These are phyloP conservation scores for Colletotrichum aenigma DNA, from an alignment of 2,329 filamentous ascomycete genomes.

Conservation along the genomic window DNA sequence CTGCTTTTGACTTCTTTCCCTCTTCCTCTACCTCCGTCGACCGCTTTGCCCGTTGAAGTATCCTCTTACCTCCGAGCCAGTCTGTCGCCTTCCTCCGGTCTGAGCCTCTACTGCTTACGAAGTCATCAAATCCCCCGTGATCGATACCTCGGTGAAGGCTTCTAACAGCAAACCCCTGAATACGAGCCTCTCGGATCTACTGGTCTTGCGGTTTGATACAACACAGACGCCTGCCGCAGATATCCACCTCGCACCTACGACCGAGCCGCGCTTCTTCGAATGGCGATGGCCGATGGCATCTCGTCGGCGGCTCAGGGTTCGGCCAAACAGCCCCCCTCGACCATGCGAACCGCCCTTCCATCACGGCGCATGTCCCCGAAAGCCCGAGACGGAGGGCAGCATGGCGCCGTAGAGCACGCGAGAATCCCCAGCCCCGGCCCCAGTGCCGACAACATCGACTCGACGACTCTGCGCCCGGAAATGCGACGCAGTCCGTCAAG, in stretches of 20 bases:
- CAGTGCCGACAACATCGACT: background rate
- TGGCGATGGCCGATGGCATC: conserved; percentile 22
- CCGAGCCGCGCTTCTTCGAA: conserved; percentile 6
- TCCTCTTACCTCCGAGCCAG: background rate
- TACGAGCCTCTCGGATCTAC: background rate
- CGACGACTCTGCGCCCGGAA: background rate
- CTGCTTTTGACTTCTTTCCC: background rate
- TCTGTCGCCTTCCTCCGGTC: background rate
- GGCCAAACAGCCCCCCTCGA: conserved; percentile 11
- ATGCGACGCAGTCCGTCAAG: conserved; percentile 19
- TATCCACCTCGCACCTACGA: background rate
- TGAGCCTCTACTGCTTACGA: background rate
- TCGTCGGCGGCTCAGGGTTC: conserved; percentile 15
- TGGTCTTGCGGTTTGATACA: background rate
- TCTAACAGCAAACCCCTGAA: background rate
- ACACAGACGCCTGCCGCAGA: background rate
- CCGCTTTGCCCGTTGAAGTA: background rate
- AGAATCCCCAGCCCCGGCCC: conserved; percentile 1
- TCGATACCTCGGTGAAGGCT: background rate
- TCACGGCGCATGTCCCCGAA: conserved; percentile 21
- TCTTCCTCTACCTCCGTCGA: background rate
- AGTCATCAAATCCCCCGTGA: background rate
- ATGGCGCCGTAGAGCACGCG: background rate
- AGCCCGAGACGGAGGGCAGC: conserved; percentile 4
- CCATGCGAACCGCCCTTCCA: conserved; percentile 20